These are phyloP conservation scores for Yamadazyma siamensis DNA, from an alignment of 1,139 yeast species.

Conservation along the genomic window DNA sequence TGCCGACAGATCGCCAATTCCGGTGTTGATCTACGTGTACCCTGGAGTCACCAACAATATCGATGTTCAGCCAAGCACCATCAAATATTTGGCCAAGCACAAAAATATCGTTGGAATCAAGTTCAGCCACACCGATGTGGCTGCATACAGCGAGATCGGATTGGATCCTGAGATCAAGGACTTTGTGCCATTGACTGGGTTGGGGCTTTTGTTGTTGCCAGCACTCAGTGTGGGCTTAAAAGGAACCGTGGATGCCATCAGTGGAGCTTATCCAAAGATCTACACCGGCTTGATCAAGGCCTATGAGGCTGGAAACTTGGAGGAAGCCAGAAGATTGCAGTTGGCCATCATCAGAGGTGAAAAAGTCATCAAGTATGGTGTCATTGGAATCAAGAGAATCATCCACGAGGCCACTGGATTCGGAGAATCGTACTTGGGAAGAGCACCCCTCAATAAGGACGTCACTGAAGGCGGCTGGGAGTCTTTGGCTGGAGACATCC, in stretches of 20 bases:
- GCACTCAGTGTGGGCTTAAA: conserved; percentile 19
- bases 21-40: conserved; percentile 46
- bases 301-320: conserved; percentile 15
- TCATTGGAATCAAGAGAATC: conserved; percentile 25
- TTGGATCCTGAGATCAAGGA: conserved; percentile 28
- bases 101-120: conserved; percentile 48
- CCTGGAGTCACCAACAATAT: conserved; percentile 47
- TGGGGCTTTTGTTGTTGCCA: conserved; percentile 25
- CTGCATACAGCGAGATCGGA: conserved; percentile 30
- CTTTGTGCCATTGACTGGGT: conserved; percentile 21
- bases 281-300: conserved; percentile 20
- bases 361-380: conserved; percentile 19
- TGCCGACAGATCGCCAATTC: conserved; percentile 42
- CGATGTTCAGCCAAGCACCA: conserved; percentile 25
- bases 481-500: conserved; percentile 7
- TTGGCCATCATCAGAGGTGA: conserved; percentile 20
- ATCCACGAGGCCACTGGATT: conserved; percentile 33
- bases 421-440: conserved; percentile 31
- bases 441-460: conserved; percentile 29
- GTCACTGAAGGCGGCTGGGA: conserved; percentile 13
- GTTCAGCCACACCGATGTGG: conserved; percentile 37
- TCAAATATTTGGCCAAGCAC: conserved; percentile 30
- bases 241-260: conserved; percentile 24
- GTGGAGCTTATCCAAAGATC: conserved; percentile 46
- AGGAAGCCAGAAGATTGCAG: conserved; percentile 17